Evolutionary conservation across 306 rosid genomes (phyloP).

Genomic region (Phaseolus lunatus): DNA sequence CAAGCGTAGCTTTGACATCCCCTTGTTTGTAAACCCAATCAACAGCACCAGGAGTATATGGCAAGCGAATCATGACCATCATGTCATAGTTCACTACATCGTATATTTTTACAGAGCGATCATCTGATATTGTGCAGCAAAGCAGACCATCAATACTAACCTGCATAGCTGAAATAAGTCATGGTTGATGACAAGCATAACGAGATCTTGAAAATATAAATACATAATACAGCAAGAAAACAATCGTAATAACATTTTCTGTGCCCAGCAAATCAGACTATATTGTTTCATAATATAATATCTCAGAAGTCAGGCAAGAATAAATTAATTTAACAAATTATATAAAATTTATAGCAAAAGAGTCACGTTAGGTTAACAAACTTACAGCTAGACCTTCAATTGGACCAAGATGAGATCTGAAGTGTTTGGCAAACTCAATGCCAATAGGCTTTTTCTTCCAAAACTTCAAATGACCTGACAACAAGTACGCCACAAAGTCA

Average conservation of each 20-base stretch:
- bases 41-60: slow-evolving; percentile 85
- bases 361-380: slow-evolving; percentile 40
- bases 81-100: slow-evolving; percentile 96
- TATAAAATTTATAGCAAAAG: slow-evolving; percentile 19
- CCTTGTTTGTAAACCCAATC: slow-evolving; percentile 99
- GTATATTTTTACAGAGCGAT: slow-evolving; percentile 86
- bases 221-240: slow-evolving; percentile 10
- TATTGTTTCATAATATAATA: slow-evolving; percentile 5
- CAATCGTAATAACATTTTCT: slow-evolving; percentile 5
- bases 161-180: slow-evolving; percentile 82
- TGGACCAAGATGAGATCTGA: slow-evolving; percentile 96
- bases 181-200: slow-evolving; percentile 60
- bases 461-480: slow-evolving; percentile 90
- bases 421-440: slow-evolving; percentile 97
- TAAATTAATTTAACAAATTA: slow-evolving; percentile 21
- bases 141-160: slow-evolving; percentile 97
- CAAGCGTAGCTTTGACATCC: slow-evolving; percentile 89
- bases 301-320: slow-evolving; percentile 33
- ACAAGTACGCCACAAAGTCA: slow-evolving; percentile 2
- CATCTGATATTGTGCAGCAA: slow-evolving; percentile 93
- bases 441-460: slow-evolving; percentile 95
- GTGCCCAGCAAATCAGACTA: neutral
- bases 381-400: slow-evolving; percentile 96
- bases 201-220: slow-evolving; percentile 28
- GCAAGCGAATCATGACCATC: slow-evolving; percentile 96